These are phyloP conservation scores for Trichoderma oligosporum DNA, from an alignment of 2,329 filamentous ascomycete species.

Conservation along the genomic window DNA sequence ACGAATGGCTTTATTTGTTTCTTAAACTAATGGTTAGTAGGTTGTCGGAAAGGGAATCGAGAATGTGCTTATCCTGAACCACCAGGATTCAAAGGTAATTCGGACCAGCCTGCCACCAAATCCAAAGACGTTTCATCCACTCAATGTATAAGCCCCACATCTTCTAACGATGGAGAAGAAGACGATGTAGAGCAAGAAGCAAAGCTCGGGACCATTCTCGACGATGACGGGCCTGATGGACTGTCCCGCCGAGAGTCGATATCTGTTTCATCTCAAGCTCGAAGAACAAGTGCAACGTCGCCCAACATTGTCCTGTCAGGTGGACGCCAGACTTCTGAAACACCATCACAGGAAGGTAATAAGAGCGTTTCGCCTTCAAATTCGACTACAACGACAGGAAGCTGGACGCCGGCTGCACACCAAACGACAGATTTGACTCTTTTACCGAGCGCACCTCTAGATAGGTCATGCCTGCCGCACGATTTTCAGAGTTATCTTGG, in stretches of 20 bases:
- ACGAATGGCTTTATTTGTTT: slow-evolving; percentile 13
- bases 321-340: slow-evolving; percentile 50
- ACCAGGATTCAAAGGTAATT: slow-evolving; percentile 41
- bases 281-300: slow-evolving; percentile 38
- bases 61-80: slow-evolving; percentile 87
- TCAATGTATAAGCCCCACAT: slow-evolving; percentile 48
- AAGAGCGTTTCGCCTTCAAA: slow-evolving; percentile 52
- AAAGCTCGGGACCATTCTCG: slow-evolving; percentile 51
- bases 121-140: slow-evolving; percentile 38
- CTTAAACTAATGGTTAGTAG: slow-evolving; percentile 39
- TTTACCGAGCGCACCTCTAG: slow-evolving; percentile 31
- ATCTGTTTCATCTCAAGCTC: slow-evolving; percentile 21
- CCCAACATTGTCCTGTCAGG: slow-evolving; percentile 34
- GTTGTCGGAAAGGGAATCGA: slow-evolving; percentile 86
- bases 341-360: slow-evolving; percentile 48
- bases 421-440: slow-evolving; percentile 18
- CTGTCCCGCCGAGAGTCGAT: slow-evolving; percentile 22
- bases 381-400: slow-evolving; percentile 37
- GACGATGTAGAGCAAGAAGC: slow-evolving; percentile 40
- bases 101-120: slow-evolving; percentile 24
- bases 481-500: slow-evolving; percentile 75
- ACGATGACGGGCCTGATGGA: slow-evolving; percentile 51
- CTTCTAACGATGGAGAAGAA: slow-evolving; percentile 52
- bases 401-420: slow-evolving; percentile 14
- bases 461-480: slow-evolving; percentile 57